Evolutionary conservation across 225 moss, liverwort and hornwort genomes (phyloP).

Genomic region (Pseudisothecium myosuroides): DNA sequence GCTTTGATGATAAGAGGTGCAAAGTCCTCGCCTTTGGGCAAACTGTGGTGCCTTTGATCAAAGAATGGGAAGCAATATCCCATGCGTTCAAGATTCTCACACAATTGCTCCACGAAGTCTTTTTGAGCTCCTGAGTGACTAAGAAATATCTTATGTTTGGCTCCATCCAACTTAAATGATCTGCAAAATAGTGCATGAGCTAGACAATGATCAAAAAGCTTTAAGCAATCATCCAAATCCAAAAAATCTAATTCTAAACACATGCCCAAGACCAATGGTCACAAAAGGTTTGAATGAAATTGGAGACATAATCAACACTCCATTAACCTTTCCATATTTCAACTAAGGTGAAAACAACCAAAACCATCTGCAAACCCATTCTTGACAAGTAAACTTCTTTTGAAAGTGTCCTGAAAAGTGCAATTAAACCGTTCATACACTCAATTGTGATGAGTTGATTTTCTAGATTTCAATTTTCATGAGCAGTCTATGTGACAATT

Average conservation of each 20-base stretch:
- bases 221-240: background rate
- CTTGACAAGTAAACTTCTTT: background rate
- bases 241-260: background rate
- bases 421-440: background rate
- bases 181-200: background rate
- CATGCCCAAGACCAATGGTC: background rate
- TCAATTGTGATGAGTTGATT: background rate
- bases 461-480: background rate
- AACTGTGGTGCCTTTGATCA: background rate
- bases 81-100: background rate
- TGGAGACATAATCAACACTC: background rate
- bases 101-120: background rate
- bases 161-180: background rate
- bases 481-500: accelerated
- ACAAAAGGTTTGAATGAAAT: background rate
- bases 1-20: background rate
- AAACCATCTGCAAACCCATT: accelerated
- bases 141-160: background rate
- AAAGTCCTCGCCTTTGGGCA: background rate
- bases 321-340: background rate
- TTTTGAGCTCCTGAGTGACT: background rate
- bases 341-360: background rate
- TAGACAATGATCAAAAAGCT: too few relatives aligned
- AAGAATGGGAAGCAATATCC: background rate
- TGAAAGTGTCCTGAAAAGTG: background rate